Evolutionary conservation across 768 basidiomycete species (phyloP).

Genomic region (Pisolithus tinctorius): DNA sequence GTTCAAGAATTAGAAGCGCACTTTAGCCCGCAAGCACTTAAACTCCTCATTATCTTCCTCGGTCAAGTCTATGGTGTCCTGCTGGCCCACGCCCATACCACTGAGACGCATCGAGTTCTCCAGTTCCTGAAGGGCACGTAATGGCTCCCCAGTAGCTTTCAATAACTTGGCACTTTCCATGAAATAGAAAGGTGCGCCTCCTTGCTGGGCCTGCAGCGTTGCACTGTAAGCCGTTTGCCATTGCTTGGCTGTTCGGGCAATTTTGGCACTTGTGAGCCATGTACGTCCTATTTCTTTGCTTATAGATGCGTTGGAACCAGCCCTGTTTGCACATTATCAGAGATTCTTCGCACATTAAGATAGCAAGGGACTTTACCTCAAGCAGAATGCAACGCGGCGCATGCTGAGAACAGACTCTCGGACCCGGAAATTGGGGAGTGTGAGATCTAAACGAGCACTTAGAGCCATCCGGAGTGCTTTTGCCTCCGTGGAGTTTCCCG

Average conservation of each 20-base stretch:
- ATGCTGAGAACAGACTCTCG: slow-evolving; percentile 88
- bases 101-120: slow-evolving; percentile 61
- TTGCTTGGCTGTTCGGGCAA: slow-evolving; percentile 91
- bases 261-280: slow-evolving; percentile 93
- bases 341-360: neutral
- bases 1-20: slow-evolving; percentile 16
- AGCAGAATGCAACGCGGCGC: slow-evolving; percentile 74
- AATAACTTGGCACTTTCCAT: slow-evolving; percentile 87
- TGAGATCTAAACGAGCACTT: slow-evolving; percentile 60
- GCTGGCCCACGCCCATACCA: slow-evolving; percentile 38
- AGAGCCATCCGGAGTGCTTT: slow-evolving; percentile 34
- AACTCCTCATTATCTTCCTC: slow-evolving; percentile 40
- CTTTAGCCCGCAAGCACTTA: slow-evolving; percentile 66
- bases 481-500: slow-evolving; percentile 37
- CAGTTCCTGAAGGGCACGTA: slow-evolving; percentile 83
- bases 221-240: slow-evolving; percentile 97
- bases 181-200: slow-evolving; percentile 67
- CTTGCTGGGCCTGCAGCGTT: slow-evolving; percentile 80
- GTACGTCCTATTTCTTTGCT: slow-evolving; percentile 65
- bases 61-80: slow-evolving; percentile 53
- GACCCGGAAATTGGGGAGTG: slow-evolving; percentile 81
- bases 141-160: slow-evolving; percentile 68
- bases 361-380: slow-evolving; percentile 42
- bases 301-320: slow-evolving; percentile 30
- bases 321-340: slow-evolving; percentile 8